Evolutionary conservation across 345 rosid species (phyloP).

Genomic region (Bruguiera gymnorhiza): DNA sequence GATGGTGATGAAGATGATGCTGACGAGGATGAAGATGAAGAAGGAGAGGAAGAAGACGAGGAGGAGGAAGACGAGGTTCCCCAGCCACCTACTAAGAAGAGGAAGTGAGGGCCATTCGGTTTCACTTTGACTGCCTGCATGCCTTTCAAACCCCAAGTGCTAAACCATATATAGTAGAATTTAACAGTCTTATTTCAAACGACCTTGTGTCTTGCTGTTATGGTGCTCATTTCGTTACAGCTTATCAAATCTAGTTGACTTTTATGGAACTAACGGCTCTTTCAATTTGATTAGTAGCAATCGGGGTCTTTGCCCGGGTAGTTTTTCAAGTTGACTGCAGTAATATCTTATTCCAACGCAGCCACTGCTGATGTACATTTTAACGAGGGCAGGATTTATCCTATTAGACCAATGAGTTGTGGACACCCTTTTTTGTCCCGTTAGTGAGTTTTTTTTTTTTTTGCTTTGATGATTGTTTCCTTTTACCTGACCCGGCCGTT

Average conservation of each 20-base stretch:
- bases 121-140: not conserved
- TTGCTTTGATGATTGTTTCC: too few relatives aligned
- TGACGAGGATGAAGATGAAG: slow-evolving; percentile 30
- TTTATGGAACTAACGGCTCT: not conserved
- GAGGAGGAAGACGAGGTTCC: slow-evolving; percentile 42
- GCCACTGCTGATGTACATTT: too few relatives aligned
- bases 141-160: not conserved
- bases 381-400: too few relatives aligned
- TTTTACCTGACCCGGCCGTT: too few relatives aligned
- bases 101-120: slow-evolving; percentile 38
- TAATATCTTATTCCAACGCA: too few relatives aligned
- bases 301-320: too few relatives aligned
- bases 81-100: slow-evolving; percentile 63
- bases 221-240: slow-evolving; percentile 2
- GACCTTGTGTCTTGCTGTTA: slow-evolving; percentile 10
- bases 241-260: slow-evolving; percentile 9
- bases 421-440: too few relatives aligned
- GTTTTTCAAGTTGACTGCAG: too few relatives aligned
- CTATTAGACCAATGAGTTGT: too few relatives aligned
- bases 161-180: slow-evolving; percentile 23
- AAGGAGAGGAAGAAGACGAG: slow-evolving; percentile 31
- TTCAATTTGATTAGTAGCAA: not conserved
- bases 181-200: slow-evolving; percentile 4
- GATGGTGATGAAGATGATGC: slow-evolving; percentile 35
- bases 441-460: too few relatives aligned